Percentiles rank a stretch among this genome's conserved stretches.
phyloP scores from a whole-genome alignment of 352 stramenopile genomes.

The Phytophthora pistaciae region DNA sequence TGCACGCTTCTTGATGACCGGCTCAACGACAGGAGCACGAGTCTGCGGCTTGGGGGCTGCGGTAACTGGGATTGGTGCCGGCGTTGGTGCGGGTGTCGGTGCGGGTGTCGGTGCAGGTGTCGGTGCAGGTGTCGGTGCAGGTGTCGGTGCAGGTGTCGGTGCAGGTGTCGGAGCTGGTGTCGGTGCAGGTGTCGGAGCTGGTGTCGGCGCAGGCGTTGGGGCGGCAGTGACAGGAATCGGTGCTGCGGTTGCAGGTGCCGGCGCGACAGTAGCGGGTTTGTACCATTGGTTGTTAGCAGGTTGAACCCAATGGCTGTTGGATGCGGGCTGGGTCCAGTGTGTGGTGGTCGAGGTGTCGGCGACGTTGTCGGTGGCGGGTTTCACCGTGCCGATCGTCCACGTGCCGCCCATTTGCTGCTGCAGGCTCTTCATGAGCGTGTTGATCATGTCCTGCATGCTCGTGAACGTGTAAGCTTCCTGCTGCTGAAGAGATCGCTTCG shows the following conservation, averaged over 20 bases:
- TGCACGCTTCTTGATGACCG: conserved; percentile 13
- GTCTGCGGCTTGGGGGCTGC: conserved; percentile 19
- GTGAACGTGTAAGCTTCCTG: conserved; percentile 32
- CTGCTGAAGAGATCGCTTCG: conserved; percentile 28
- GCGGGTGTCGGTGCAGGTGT: neutral
- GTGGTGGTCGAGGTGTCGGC: conserved; percentile 14
- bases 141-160: neutral
- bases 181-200: neutral
- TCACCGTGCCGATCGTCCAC: conserved; percentile 31
- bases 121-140: neutral
- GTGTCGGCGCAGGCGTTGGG: neutral
- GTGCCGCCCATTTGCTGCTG: conserved; percentile 30
- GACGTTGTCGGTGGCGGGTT: conserved; percentile 18
- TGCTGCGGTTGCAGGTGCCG: neutral
- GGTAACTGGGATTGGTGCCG: conserved; percentile 13
- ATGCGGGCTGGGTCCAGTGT: conserved; percentile 10
- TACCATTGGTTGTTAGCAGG: conserved; percentile 7
- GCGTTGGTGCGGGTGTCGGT: neutral
- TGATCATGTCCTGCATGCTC: conserved; percentile 35
- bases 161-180: neutral
- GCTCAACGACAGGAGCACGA: conserved; percentile 33
- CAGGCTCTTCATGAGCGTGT: conserved; percentile 29
- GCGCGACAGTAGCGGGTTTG: conserved; percentile 8
- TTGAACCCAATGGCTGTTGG: conserved; percentile 12
- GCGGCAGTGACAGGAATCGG: conserved; percentile 11